A percentile compares a stretch with the other conserved stretches of the same genome.
Evolutionary conservation across 306 rosid species (phyloP).

Genomic region (Malus asiatica): DNA sequence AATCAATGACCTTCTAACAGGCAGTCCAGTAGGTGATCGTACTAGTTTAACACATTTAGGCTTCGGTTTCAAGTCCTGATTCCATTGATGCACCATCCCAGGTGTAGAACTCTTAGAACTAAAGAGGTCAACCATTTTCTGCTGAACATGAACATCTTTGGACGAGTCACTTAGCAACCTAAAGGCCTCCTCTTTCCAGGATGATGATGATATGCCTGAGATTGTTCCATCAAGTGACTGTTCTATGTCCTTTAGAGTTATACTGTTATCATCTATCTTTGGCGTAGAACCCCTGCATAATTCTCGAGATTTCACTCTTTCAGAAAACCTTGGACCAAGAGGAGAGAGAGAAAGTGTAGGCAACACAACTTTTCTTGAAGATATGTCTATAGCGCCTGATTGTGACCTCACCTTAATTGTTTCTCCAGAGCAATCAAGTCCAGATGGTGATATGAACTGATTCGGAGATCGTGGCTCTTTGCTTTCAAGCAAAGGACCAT

Average conservation of each 20-base stretch:
- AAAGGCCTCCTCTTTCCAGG: conserved; percentile 17
- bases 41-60: conserved; percentile 29
- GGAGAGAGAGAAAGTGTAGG: conserved; percentile 62
- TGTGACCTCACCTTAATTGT: conserved; percentile 18
- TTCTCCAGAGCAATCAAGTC: conserved; percentile 21
- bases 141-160: conserved; percentile 26
- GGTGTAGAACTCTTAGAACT: conserved; percentile 25
- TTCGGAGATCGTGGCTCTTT: conserved; percentile 20
- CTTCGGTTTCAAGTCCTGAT: conserved; percentile 30
- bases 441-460: conserved; percentile 22
- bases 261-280: conserved; percentile 27
- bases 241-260: conserved; percentile 34
- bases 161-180: conserved; percentile 20
- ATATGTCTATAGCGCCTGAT: conserved; percentile 28
- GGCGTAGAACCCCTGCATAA: conserved; percentile 11
- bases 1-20: conserved; percentile 57
- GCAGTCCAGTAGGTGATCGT: conserved; percentile 30
- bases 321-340: conserved; percentile 44
- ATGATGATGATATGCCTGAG: conserved; percentile 26
- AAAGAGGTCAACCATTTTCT: conserved; percentile 24
- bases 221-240: conserved; percentile 35
- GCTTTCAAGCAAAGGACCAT: conserved; percentile 25
- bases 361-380: conserved; percentile 24
- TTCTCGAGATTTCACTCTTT: conserved; percentile 26
- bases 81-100: conserved; percentile 30